Conservation (phyloP, 1,284 basidiomycete genomes). For the Trametes sp. region DNA sequence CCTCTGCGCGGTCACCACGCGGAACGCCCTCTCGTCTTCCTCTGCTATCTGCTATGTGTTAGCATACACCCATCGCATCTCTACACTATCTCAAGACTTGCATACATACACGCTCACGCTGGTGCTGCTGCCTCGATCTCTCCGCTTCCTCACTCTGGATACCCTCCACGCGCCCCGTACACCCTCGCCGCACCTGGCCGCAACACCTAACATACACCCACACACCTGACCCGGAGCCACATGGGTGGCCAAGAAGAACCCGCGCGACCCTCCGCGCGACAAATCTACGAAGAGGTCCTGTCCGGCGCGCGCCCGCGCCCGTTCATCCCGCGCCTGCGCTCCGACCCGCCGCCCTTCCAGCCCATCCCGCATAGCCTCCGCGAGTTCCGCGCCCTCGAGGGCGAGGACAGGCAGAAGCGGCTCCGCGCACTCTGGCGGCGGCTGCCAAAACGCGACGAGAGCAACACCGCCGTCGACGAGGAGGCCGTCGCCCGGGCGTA, state of each 20-base stretch:
- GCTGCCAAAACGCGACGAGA: conserved; percentile 48
- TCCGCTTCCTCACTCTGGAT: conserved; percentile 10
- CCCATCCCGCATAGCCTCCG: conserved; percentile 57
- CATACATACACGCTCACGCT: background rate
- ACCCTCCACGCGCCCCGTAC: conserved; percentile 14
- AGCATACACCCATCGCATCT: conserved; percentile 10
- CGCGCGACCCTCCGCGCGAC: conserved; percentile 44
- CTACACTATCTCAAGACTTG: conserved; percentile 11
- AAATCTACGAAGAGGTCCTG: conserved; percentile 58
- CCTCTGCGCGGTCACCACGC: conserved; percentile 8
- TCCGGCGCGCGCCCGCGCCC: conserved; percentile 62
- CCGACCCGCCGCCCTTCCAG: conserved; percentile 53
- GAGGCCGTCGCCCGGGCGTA: conserved; percentile 40
- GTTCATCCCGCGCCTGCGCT: conserved; percentile 64
- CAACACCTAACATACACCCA: conserved; percentile 7
- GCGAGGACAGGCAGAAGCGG: conserved; percentile 64
- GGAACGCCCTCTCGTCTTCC: conserved; percentile 5
- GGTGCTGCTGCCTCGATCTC: conserved; percentile 6
- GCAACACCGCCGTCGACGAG: conserved; percentile 33
- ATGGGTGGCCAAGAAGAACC: conserved; percentile 28
- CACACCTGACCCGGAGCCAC: conserved; percentile 15
- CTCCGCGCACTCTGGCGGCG: conserved; percentile 68
- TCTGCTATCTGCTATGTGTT: conserved; percentile 21
- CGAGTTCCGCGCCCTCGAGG: conserved; percentile 72
- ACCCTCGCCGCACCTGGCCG: conserved; percentile 3